phyloP scores from a whole-genome alignment of 1,284 basidiomycete genomes.

The Stereum hirsutum region DNA sequence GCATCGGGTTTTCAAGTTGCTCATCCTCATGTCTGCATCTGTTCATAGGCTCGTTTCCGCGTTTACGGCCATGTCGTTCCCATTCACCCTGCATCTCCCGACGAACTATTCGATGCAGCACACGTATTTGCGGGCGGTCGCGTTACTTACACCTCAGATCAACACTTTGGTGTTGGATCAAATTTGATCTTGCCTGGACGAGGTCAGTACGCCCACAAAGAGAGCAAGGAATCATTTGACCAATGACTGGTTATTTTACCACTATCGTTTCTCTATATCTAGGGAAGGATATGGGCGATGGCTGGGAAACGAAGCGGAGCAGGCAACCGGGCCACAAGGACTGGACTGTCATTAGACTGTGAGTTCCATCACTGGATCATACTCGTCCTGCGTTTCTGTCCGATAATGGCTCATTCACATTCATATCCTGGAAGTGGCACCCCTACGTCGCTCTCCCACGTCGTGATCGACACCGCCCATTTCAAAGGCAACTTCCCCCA shows the following conservation, averaged over 20 bases:
- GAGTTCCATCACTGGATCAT: conserved; percentile 11
- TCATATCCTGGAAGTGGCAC: conserved; percentile 39
- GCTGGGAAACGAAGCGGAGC: conserved; percentile 96
- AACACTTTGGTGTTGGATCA: conserved; percentile 89
- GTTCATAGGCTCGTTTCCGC: conserved; percentile 70
- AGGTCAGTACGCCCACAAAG: conserved; percentile 29
- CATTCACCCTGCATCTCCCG: conserved; percentile 44
- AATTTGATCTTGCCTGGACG: conserved; percentile 91
- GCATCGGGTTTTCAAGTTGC: conserved; percentile 1
- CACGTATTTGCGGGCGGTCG: conserved; percentile 87
- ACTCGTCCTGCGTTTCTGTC: background rate
- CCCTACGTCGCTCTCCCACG: conserved; percentile 64
- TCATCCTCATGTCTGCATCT: conserved; percentile 5
- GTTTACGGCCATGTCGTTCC: conserved; percentile 77
- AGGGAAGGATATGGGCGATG: conserved; percentile 90
- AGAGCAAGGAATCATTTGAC: background rate
- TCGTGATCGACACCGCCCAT: conserved; percentile 91
- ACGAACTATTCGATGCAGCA: conserved; percentile 70
- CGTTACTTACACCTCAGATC: conserved; percentile 77
- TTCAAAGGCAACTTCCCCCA: conserved; percentile 97
- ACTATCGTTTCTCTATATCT: background rate
- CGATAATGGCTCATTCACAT: too few relatives aligned
- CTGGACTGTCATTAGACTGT: conserved; percentile 89
- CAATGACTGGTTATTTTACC: too few relatives aligned
- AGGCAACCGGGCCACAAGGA: conserved; percentile 76